Conservation (phyloP, 352 stramenopile genomes). For the Phytopythium mirpurense region DNA sequence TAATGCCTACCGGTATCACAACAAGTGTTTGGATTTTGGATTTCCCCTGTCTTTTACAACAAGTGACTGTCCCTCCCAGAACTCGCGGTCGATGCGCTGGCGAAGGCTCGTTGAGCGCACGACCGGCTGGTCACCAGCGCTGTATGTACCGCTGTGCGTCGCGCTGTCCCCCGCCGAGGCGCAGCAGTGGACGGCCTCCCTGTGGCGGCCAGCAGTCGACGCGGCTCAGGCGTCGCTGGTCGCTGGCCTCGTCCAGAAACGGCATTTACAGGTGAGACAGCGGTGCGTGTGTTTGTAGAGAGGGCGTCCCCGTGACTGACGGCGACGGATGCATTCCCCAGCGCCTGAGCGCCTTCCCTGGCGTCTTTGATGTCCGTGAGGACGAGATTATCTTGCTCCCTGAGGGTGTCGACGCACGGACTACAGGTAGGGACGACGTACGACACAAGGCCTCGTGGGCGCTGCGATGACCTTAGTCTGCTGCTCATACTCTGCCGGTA, state of each 20-base stretch:
- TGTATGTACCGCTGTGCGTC: constrained; percentile 48
- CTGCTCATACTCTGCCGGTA: too few relatives aligned
- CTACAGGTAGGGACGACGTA: constrained; percentile 9
- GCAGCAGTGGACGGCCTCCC: constrained; percentile 9
- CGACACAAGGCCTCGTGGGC: too few relatives aligned
- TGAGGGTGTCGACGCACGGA: constrained; percentile 27
- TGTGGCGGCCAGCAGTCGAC: not conserved
- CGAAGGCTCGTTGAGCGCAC: constrained; percentile 30
- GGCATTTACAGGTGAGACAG: constrained; percentile 22
- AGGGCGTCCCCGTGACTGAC: too few relatives aligned
- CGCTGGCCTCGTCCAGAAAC: constrained; percentile 30
- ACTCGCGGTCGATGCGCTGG: constrained; percentile 11
- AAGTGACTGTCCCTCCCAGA: not conserved
- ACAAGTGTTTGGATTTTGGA: too few relatives aligned
- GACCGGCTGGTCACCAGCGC: constrained; percentile 34
- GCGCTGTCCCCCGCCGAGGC: constrained; percentile 30
- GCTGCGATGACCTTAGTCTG: too few relatives aligned
- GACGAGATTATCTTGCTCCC: constrained; percentile 25
- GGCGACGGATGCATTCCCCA: constrained; percentile 1
- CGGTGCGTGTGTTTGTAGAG: not conserved
- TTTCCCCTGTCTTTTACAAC: constrained; percentile 2
- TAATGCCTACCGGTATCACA: too few relatives aligned
- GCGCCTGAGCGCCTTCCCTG: constrained; percentile 25
- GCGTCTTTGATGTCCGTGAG: constrained; percentile 25
- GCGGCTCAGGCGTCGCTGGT: constrained; percentile 17